Evolutionary conservation across 495 filamentous ascomycete genomes (phyloP).

Genomic region (Hypoxylon lienhwacheense): DNA sequence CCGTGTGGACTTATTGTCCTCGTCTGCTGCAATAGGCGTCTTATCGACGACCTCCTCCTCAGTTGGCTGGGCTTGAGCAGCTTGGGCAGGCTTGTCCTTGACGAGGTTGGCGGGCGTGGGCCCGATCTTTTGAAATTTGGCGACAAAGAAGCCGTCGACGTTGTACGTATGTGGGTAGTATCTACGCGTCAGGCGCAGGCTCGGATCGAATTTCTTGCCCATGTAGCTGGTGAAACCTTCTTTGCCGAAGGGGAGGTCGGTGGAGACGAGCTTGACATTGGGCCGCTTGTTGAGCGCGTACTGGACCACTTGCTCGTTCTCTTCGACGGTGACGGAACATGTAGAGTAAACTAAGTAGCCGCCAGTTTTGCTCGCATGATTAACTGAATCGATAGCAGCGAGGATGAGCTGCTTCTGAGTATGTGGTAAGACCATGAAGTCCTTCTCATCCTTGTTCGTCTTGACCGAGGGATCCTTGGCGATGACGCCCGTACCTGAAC

Average conservation of each 20-base stretch:
- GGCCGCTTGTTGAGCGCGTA: constrained; percentile 89
- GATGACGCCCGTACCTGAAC: constrained; percentile 71
- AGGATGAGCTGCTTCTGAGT: constrained; percentile 92
- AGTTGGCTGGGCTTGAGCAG: constrained; percentile 27
- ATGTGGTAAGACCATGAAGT: constrained; percentile 90
- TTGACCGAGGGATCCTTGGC: constrained; percentile 93
- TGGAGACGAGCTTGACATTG: constrained; percentile 91
- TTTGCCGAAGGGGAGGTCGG: constrained; percentile 87
- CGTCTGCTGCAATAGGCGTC: constrained; percentile 52
- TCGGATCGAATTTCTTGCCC: constrained; percentile 85
- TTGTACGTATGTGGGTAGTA: constrained; percentile 97
- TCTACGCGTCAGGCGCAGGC: constrained; percentile 80
- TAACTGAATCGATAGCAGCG: constrained; percentile 90
- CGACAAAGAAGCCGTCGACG: constrained; percentile 97
- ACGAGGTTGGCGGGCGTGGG: constrained; percentile 65
- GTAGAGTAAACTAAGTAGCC: constrained; percentile 93
- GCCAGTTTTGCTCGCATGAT: constrained; percentile 81
- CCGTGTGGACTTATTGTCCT: constrained; percentile 35
- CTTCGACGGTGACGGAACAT: constrained; percentile 84
- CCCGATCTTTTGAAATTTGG: constrained; percentile 92
- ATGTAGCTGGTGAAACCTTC: constrained; percentile 86
- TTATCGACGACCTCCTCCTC: constrained; percentile 51
- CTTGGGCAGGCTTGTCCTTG: constrained; percentile 41
- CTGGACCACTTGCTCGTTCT: constrained; percentile 91
- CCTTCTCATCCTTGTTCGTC: constrained; percentile 93